Conservation (phyloP, 2,329 filamentous ascomycete genomes). For the Fusarium brevicatenulatum region DNA sequence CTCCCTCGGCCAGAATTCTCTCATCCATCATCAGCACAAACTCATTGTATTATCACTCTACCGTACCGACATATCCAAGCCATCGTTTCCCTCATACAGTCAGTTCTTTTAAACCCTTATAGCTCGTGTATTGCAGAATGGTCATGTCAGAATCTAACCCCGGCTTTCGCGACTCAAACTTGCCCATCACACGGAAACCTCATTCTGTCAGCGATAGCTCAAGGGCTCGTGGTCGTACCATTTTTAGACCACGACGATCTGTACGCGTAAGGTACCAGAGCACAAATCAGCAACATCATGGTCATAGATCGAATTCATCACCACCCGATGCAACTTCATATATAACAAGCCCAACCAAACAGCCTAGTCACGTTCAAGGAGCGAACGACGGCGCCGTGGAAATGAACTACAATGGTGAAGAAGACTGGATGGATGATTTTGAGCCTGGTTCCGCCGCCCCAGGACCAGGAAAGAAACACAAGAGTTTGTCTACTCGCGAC, state of each 20-base stretch:
- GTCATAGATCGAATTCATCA: slow-evolving; percentile 6
- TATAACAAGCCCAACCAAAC: neutral
- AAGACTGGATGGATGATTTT: neutral
- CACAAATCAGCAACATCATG: slow-evolving; percentile 1
- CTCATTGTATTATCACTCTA: slow-evolving; percentile 23
- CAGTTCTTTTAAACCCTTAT: slow-evolving; percentile 35
- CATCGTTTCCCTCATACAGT: slow-evolving; percentile 25
- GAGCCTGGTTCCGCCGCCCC: neutral
- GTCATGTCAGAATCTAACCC: slow-evolving; percentile 44
- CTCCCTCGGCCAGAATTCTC: neutral
- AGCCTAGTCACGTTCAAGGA: neutral
- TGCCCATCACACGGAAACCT: slow-evolving; percentile 21
- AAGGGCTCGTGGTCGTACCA: slow-evolving; percentile 42
- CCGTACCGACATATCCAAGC: slow-evolving; percentile 2
- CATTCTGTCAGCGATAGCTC: slow-evolving; percentile 22
- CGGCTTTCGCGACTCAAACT: slow-evolving; percentile 35
- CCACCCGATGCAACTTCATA: neutral
- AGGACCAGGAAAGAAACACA: neutral
- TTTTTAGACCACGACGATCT: slow-evolving; percentile 42
- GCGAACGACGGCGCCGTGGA: neutral
- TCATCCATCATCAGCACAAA: slow-evolving; percentile 14
- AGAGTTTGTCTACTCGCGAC: neutral
- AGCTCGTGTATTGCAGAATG: slow-evolving; percentile 41
- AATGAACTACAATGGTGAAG: neutral
- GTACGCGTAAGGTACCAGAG: slow-evolving; percentile 35